Evolutionary conservation across 2,329 filamentous ascomycete species (phyloP).

Genomic region (Xylariaceae sp.): DNA sequence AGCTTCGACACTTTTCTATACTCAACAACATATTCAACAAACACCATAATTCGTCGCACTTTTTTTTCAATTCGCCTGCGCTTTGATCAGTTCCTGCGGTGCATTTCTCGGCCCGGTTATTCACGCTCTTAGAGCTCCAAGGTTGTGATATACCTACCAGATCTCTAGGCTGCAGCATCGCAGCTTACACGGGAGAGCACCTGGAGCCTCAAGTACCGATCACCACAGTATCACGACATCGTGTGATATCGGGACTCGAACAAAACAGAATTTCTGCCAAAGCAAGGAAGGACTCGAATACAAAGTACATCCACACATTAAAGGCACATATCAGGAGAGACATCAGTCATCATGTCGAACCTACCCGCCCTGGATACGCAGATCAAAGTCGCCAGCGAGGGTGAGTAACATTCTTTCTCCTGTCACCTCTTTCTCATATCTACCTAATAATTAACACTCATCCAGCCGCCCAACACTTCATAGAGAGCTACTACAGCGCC

Average conservation of each 20-base stretch:
- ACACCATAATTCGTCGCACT: not conserved
- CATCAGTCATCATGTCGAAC: slow-evolving; percentile 18
- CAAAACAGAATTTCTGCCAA: no score
- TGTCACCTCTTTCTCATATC: not conserved
- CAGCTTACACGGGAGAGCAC: not conserved
- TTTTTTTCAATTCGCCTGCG: not conserved
- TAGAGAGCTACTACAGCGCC: slow-evolving; percentile 70
- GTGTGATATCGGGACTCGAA: no score
- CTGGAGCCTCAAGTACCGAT: not conserved
- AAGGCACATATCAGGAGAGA: not conserved
- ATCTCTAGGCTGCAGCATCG: not conserved
- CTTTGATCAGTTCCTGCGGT: no score
- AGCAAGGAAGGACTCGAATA: no score
- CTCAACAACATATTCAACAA: not conserved
- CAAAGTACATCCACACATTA: not conserved
- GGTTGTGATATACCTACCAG: not conserved
- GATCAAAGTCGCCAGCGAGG: slow-evolving; percentile 34
- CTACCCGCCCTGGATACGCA: slow-evolving; percentile 27
- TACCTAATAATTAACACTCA: slow-evolving; percentile 1
- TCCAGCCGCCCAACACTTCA: slow-evolving; percentile 66
- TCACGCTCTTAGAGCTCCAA: not conserved
- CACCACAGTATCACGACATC: not conserved
- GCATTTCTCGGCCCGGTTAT: no score
- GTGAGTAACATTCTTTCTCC: slow-evolving; percentile 23
- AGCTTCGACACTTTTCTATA: not conserved